Conservation (phyloP, 495 filamentous ascomycete genomes). For the Aspergillus ellipticus region DNA sequence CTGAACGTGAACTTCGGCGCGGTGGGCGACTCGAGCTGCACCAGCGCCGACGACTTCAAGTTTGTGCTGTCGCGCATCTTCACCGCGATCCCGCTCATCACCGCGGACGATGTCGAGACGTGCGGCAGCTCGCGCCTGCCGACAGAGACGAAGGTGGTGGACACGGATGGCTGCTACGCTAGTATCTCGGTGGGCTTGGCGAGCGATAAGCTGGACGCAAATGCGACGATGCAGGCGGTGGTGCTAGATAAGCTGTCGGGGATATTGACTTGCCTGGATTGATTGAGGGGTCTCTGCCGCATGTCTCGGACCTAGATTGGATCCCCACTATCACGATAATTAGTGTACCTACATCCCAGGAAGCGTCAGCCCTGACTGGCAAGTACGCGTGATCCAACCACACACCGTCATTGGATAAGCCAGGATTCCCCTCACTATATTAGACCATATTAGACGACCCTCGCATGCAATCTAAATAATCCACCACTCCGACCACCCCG, state of each 20-base stretch:
- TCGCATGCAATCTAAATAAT: no score
- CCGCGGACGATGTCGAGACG: constrained; percentile 49
- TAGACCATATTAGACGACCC: no score
- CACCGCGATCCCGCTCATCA: constrained; percentile 42
- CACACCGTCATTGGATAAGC: constrained; percentile 13
- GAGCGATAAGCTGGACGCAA: constrained; percentile 53
- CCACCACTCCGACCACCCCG: no score
- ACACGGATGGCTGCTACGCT: constrained; percentile 51
- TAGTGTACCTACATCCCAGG: no score
- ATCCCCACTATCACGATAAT: no score
- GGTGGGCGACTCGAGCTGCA: constrained; percentile 44
- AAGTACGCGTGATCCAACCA: no score
- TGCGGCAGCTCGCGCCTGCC: constrained; percentile 56
- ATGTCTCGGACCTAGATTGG: no score
- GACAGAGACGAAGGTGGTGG: constrained; percentile 49
- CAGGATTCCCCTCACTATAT: no score
- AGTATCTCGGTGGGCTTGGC: constrained; percentile 62
- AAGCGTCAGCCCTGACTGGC: no score
- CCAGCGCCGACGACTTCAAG: constrained; percentile 45
- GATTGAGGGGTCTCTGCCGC: neutral
- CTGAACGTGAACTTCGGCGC: constrained; percentile 65
- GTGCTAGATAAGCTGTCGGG: constrained; percentile 52
- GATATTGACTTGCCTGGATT: constrained; percentile 41
- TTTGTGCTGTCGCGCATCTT: constrained; percentile 61
- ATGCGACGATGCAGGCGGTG: constrained; percentile 50